Evolutionary conservation across 495 filamentous ascomycete genomes (phyloP).

Genomic region (Penicillium silybi): DNA sequence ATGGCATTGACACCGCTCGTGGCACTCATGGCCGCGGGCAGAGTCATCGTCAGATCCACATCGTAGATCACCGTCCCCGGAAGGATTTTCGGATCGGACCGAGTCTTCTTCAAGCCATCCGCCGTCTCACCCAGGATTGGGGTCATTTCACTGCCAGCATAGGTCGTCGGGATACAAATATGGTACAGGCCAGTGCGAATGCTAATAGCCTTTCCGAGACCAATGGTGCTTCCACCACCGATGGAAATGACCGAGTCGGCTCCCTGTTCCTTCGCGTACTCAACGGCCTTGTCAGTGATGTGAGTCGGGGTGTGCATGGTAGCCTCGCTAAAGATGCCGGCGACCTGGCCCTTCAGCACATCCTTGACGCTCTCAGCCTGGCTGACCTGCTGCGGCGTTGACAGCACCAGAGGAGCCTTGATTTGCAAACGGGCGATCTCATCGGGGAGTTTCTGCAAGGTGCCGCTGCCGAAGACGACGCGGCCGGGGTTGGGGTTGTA

Average conservation of each 20-base stretch:
- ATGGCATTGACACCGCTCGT: slow-evolving; percentile 69
- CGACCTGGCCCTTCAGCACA: slow-evolving; percentile 48
- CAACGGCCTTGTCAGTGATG: slow-evolving; percentile 58
- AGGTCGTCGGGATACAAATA: slow-evolving; percentile 66
- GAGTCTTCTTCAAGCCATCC: slow-evolving; percentile 60
- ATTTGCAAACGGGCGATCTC: slow-evolving; percentile 54
- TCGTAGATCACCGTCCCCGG: slow-evolving; percentile 67
- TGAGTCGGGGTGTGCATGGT: slow-evolving; percentile 67
- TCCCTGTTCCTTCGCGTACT: slow-evolving; percentile 41
- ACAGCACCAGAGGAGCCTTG: slow-evolving; percentile 55
- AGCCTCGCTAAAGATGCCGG: slow-evolving; percentile 58
- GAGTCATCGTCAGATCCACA: slow-evolving; percentile 62
- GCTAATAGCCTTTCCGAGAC: slow-evolving; percentile 63
- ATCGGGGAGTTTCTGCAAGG: slow-evolving; percentile 55
- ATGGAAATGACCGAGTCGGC: slow-evolving; percentile 58
- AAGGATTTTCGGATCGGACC: slow-evolving; percentile 61
- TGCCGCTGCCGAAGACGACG: slow-evolving; percentile 61
- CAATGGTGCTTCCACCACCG: slow-evolving; percentile 64
- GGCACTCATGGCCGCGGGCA: slow-evolving; percentile 55
- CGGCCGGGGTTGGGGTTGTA: slow-evolving; percentile 58
- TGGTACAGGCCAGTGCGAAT: slow-evolving; percentile 61
- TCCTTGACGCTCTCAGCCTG: slow-evolving; percentile 48
- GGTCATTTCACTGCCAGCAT: slow-evolving; percentile 68
- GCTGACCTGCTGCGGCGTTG: slow-evolving; percentile 51
- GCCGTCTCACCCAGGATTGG: slow-evolving; percentile 65